Evolutionary conservation across 805 yeast genomes (phyloP), one percentile per base, ranked within the genome.

Genomic region (Starmerella apicola): DNA sequence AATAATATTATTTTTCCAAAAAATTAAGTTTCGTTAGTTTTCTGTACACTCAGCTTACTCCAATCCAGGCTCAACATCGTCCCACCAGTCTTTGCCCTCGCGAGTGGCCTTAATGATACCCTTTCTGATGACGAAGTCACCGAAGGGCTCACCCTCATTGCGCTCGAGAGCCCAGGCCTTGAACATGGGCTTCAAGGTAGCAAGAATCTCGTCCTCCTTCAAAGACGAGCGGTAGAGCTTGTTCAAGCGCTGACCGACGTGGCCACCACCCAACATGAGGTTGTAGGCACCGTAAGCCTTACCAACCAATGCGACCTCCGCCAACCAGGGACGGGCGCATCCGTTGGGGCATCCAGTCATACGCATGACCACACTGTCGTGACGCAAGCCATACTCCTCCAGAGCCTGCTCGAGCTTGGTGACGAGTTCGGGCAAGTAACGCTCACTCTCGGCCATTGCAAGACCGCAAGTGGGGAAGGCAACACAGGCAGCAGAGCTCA

Each of bases 311-410:
- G 96, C 97, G 43, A 88, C 76, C 61, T 88, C 97, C 4, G 96
- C 97, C 37, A 88, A 65, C 96, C 96, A 88, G 22, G 97, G 97
- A 62, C 97, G 77, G 19, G 97, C 91, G 68, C 97, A 88, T 51
- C 97, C 97, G 61, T 88, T 88, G 40, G 96, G 96, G 71, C 97
- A 88, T 42, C 97, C 97, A 23, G 96, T 88, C 96, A 88, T 86
- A 67, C 97, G 76, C 94, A 88, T 81, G 19, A 85, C 94, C 50
- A 88, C 72, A 6, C 94, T 78, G 62, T 88, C 97, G 54, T 85
- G 95, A 57, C 94, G 80, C 53, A 88, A 71, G 7, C 97, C 97
- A 50, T 77, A 76, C 56, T 85, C 94, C 63, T 88, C 96, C 43
- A 88, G 67, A 17, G 84, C 76, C n/a, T 67, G 72, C 62, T 88